Percentiles rank a stretch among this genome's conserved stretches.
Conservation (phyloP, 768 basidiomycete species). For the Calocera cornea region DNA sequence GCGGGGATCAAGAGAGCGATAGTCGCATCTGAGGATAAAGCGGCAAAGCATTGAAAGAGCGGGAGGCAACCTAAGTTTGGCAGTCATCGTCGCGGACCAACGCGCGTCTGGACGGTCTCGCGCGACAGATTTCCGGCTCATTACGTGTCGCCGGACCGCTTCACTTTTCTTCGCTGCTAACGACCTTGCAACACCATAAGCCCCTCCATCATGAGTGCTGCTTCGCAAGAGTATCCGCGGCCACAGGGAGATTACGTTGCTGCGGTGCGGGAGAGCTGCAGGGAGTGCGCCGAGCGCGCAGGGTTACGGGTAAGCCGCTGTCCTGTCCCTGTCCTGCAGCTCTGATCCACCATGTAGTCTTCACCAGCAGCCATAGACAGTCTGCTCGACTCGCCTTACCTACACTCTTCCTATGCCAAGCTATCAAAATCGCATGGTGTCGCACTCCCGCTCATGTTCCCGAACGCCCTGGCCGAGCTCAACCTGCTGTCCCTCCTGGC, state of each 20-base stretch:
- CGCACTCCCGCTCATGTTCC: conserved; percentile 64
- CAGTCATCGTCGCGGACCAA: no score
- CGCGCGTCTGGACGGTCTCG: no score
- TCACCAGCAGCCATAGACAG: not conserved
- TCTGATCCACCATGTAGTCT: not conserved
- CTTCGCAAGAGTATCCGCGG: not conserved
- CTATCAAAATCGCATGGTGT: conserved; percentile 54
- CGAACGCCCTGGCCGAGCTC: conserved; percentile 57
- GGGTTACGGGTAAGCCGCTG: not conserved
- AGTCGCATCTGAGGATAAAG: no score
- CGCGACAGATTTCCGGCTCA: no score
- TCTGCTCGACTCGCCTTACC: not conserved
- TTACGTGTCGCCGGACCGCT: no score
- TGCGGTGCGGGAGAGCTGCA: not conserved
- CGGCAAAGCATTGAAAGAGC: no score
- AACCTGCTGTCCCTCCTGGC: conserved; percentile 68
- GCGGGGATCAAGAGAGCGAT: no score
- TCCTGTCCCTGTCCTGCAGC: not conserved
- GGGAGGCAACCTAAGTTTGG: no score
- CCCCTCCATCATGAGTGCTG: not conserved
- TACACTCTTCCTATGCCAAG: not conserved
- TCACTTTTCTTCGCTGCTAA: no score
- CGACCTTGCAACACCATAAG: no score
- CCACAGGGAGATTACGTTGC: not conserved
- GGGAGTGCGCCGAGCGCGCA: not conserved